Percentiles rank a stretch among this genome's conserved stretches.
Evolutionary conservation across 441 rosid species (phyloP).

Genomic region (Hura crepitans): DNA sequence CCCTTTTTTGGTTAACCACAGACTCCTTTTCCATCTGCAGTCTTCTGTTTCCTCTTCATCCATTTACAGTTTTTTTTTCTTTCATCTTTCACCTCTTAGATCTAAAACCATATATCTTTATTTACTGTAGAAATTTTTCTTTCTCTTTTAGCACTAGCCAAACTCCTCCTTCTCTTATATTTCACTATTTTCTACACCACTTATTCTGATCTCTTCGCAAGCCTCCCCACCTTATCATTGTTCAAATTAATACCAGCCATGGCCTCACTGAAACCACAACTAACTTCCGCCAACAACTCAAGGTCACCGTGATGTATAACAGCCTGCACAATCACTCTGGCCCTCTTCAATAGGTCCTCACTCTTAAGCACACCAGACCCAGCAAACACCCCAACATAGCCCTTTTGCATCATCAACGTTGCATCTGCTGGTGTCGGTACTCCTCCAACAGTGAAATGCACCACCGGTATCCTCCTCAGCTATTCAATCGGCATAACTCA

Average conservation of each 20-base stretch:
- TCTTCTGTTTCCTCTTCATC: too few relatives aligned
- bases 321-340: slow-evolving; percentile 87
- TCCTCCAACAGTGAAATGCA: slow-evolving; percentile 94
- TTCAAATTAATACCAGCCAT: slow-evolving; percentile 89
- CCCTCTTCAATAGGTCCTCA: slow-evolving; percentile 82
- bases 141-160: too few relatives aligned
- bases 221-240: slow-evolving; percentile 84
- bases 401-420: slow-evolving; percentile 94
- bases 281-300: slow-evolving; percentile 68
- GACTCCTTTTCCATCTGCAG: too few relatives aligned
- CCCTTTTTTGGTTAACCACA: too few relatives aligned
- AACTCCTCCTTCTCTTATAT: too few relatives aligned
- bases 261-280: slow-evolving; percentile 89
- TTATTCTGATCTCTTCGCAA: slow-evolving; percentile 65
- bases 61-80: too few relatives aligned
- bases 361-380: slow-evolving; percentile 95
- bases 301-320: slow-evolving; percentile 92
- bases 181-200: slow-evolving; percentile 19
- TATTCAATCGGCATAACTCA: slow-evolving; percentile 96
- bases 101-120: too few relatives aligned
- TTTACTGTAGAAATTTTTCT: too few relatives aligned
- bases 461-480: slow-evolving; percentile 93
- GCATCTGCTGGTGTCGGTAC: slow-evolving; percentile 99
- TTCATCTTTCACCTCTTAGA: too few relatives aligned
- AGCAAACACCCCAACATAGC: slow-evolving; percentile 89